Conservation (phyloP, 1,284 basidiomycete species). For the Naganishia sp. region DNA sequence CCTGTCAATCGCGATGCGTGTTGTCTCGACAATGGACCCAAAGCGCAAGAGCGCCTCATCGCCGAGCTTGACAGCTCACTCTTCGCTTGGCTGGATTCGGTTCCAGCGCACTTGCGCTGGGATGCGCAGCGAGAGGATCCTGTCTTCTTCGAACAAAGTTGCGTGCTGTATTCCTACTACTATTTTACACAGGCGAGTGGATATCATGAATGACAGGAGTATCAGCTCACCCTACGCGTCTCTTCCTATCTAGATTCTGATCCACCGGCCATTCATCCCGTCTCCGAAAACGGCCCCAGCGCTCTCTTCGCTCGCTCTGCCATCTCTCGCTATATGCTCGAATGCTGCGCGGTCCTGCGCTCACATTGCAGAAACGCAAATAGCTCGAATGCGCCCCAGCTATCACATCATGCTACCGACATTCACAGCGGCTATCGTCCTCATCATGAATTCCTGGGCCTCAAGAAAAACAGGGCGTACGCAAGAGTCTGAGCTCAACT, state of each 20-base stretch:
- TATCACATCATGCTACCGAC: slow-evolving; percentile 56
- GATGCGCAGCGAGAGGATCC: slow-evolving; percentile 67
- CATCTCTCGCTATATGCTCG: slow-evolving; percentile 78
- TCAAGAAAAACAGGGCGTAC: slow-evolving; percentile 62
- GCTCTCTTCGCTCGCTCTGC: slow-evolving; percentile 51
- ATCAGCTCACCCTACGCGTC: background rate
- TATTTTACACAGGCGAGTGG: slow-evolving; percentile 58
- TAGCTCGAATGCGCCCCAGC: slow-evolving; percentile 42
- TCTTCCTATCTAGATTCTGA: slow-evolving; percentile 58
- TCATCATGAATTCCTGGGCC: slow-evolving; percentile 73
- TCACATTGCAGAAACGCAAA: slow-evolving; percentile 63
- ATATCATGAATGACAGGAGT: background rate
- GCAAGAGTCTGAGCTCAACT: slow-evolving; percentile 63
- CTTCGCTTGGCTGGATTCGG: slow-evolving; percentile 70
- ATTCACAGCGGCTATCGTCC: slow-evolving; percentile 67
- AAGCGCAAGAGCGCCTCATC: slow-evolving; percentile 70
- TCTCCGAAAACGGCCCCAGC: slow-evolving; percentile 51
- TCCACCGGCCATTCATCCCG: slow-evolving; percentile 77
- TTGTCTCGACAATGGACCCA: slow-evolving; percentile 60
- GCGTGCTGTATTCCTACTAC: slow-evolving; percentile 65
- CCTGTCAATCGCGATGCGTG: slow-evolving; percentile 63
- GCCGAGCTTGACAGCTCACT: slow-evolving; percentile 69
- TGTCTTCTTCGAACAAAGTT: slow-evolving; percentile 69
- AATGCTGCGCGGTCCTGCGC: slow-evolving; percentile 78
- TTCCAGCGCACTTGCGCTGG: slow-evolving; percentile 73